A percentile compares a stretch with the other conserved stretches of the same genome.
Evolutionary conservation across 2,329 filamentous ascomycete genomes (phyloP).

Genomic region (Leptosphaerulina australis): DNA sequence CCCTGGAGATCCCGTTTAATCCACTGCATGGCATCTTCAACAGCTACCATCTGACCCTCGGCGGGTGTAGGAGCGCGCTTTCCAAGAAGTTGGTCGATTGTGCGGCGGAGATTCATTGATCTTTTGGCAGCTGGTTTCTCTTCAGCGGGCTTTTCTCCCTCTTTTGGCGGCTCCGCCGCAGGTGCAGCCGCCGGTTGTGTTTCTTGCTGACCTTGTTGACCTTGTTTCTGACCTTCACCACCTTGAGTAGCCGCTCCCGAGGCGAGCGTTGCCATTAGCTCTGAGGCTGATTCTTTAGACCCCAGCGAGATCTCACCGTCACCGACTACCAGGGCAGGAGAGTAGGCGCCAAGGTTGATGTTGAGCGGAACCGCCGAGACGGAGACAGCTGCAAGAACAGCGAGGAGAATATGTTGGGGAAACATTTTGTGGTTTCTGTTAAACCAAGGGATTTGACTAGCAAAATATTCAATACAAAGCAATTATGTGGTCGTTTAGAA

Average conservation of each 20-base stretch:
- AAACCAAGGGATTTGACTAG: slow-evolving; percentile 12
- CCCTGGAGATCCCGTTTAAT: slow-evolving; percentile 57
- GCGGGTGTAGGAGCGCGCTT: slow-evolving; percentile 36
- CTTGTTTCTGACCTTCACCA: slow-evolving; percentile 24
- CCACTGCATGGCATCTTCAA: slow-evolving; percentile 44
- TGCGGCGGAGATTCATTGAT: slow-evolving; percentile 35
- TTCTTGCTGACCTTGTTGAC: slow-evolving; percentile 30
- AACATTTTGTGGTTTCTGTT: slow-evolving; percentile 43
- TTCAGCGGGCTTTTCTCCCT: slow-evolving; percentile 33
- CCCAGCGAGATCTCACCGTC: slow-evolving; percentile 60
- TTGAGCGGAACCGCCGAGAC: slow-evolving; percentile 53
- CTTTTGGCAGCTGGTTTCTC: slow-evolving; percentile 36
- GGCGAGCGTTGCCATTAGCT: slow-evolving; percentile 54
- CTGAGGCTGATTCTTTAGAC: slow-evolving; percentile 50
- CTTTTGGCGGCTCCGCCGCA: slow-evolving; percentile 19
- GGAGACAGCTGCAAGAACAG: slow-evolving; percentile 45
- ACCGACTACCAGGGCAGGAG: slow-evolving; percentile 60
- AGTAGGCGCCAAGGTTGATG: slow-evolving; percentile 61
- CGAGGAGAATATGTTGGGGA: slow-evolving; percentile 46
- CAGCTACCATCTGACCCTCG: slow-evolving; percentile 37
- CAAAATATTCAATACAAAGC: slow-evolving; percentile 22
- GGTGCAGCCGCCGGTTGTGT: slow-evolving; percentile 20
- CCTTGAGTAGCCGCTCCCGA: slow-evolving; percentile 46
- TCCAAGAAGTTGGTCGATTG: slow-evolving; percentile 31
- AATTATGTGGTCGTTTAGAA: slow-evolving; percentile 34